These are phyloP conservation scores for Termitomyces sp. DNA, from an alignment of 768 basidiomycete genomes.

Conservation along the genomic window DNA sequence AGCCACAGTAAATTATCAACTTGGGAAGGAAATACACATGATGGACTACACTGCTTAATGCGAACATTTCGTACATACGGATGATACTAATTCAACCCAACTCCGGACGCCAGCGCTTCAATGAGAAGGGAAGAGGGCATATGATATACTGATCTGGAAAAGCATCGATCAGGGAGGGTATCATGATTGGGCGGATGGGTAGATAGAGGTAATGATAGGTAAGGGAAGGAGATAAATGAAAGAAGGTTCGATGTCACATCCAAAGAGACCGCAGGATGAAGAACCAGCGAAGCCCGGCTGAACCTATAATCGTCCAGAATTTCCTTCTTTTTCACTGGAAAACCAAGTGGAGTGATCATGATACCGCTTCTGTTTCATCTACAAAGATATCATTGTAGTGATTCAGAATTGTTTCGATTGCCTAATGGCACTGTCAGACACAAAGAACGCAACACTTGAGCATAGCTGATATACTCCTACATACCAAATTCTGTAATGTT, in stretches of 20 bases:
- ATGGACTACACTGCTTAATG: background rate
- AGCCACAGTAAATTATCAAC: background rate
- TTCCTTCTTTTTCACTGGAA: background rate
- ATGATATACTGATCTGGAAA: background rate
- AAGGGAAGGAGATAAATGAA: background rate
- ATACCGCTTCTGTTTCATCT: slow-evolving; percentile 62
- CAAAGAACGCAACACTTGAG: background rate
- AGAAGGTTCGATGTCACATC: background rate
- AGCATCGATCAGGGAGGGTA: background rate
- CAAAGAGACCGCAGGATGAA: background rate
- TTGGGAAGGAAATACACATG: background rate
- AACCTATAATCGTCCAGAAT: background rate
- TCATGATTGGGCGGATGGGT: background rate
- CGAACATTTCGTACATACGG: background rate
- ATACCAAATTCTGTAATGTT: slow-evolving; percentile 66
- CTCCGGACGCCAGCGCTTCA: background rate
- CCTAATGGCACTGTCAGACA: slow-evolving; percentile 39
- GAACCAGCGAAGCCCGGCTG: background rate
- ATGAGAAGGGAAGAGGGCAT: background rate
- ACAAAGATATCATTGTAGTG: slow-evolving; percentile 97
- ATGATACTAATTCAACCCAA: background rate
- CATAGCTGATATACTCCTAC: slow-evolving; percentile 6
- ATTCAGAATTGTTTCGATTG: slow-evolving; percentile 90
- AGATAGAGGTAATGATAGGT: background rate
- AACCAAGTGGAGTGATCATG: background rate